Evolutionary conservation across 257 asterid genomes (phyloP), one percentile per base, ranked within the genome.

Genomic region (Nicotiana noctiflora): DNA sequence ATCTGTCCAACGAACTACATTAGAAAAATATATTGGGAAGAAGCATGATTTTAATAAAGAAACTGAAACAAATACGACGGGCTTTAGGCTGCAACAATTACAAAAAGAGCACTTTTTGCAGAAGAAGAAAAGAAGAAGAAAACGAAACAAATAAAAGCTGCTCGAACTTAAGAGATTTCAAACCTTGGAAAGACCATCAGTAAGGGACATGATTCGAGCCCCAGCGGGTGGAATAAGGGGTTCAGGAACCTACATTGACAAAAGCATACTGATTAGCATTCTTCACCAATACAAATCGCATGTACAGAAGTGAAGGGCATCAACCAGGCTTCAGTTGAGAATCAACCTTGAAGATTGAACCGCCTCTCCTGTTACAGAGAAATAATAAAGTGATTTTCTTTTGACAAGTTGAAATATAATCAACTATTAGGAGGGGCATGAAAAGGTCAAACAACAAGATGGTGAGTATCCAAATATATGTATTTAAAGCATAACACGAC

Each of bases 171-270:
- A 74, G 68, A 74, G 25, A 51, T 49, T 15, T 31, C 79, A 77
- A 84, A 95, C 99, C 99, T 96, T 96, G 82, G 98, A 94, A 82
- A 93, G 88, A 83, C 98, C 99, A 90, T 96, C 98, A 80, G 97
- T 92, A 83, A 96, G 99, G 79, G 99, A 96, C 98, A 94, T 96
- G 75, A 96, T 94, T 78, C 99, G 98, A 82, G 99, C 99, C 88
- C 98, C 98, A 83, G 95, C 85, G 72, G 99, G 95, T 86, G 98
- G 97, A 86, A 96, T 96, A 70, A 92, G 92, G 84, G 97, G 93
- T 85, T 96, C 98, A 80, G 98, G 99, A 76, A 92, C 98, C 98
- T 96, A 84, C 84, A 86, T 79, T 64, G 57, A 83, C 72, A 72
- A 65, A 83, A 82, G 63, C 66, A 87, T 32, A 77, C 77, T 40